A percentile compares a stretch with the other conserved stretches of the same genome.
These are phyloP conservation scores for Tephrocybe sp. DNA, from an alignment of 768 basidiomycete species.

Conservation along the genomic window DNA sequence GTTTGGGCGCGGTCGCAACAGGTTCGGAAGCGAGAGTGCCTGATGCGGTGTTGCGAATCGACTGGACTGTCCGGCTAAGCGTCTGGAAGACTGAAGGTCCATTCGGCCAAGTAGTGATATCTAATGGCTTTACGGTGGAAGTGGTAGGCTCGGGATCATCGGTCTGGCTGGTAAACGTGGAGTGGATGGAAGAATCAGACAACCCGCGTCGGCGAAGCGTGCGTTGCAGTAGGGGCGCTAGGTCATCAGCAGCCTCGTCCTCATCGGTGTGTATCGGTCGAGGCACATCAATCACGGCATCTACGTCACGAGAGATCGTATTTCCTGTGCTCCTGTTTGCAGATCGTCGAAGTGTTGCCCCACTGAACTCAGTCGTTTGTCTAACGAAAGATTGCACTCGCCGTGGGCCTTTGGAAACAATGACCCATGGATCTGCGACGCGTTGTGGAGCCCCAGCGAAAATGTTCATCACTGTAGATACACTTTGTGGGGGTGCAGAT, in stretches of 20 bases:
- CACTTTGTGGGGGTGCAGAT: slow-evolving; percentile 7
- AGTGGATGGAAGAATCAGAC: slow-evolving; percentile 91
- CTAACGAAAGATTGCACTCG: slow-evolving; percentile 29
- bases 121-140: too few species aligned
- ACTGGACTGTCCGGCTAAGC: slow-evolving; percentile 54
- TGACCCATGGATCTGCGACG: slow-evolving; percentile 69
- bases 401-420: slow-evolving; percentile 46
- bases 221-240: slow-evolving; percentile 61
- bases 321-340: slow-evolving; percentile 20
- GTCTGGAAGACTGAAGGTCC: slow-evolving; percentile 52
- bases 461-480: slow-evolving; percentile 69
- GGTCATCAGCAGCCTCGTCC: slow-evolving; percentile 38
- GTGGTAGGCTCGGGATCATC: slow-evolving; percentile 27
- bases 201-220: slow-evolving; percentile 77
- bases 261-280: slow-evolving; percentile 30
- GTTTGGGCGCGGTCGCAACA: slow-evolving; percentile 18
- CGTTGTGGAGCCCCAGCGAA: slow-evolving; percentile 84
- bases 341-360: slow-evolving; percentile 15
- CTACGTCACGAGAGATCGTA: slow-evolving; percentile 65
- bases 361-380: slow-evolving; percentile 13
- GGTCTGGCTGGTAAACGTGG: slow-evolving; percentile 69
- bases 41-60: slow-evolving; percentile 33
- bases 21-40: slow-evolving; percentile 11
- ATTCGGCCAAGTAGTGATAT: slow-evolving; percentile 32
- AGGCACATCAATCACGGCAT: slow-evolving; percentile 72